These are phyloP conservation scores for Malassezia japonica DNA, from an alignment of 1,284 basidiomycete species.

Conservation along the genomic window DNA sequence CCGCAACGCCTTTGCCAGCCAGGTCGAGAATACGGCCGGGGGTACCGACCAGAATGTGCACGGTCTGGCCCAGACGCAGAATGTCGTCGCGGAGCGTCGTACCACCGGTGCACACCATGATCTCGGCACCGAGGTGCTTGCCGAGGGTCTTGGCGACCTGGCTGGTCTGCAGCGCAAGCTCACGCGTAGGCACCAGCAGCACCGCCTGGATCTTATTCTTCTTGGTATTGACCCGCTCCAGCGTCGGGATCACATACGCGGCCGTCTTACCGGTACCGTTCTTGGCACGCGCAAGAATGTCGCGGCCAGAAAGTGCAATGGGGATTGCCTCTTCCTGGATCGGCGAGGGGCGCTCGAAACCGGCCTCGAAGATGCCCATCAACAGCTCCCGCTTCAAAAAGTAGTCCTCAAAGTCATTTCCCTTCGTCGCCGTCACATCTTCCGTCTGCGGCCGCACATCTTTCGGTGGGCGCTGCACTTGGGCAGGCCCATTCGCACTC, in stretches of 20 bases:
- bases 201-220: slow-evolving; percentile 74
- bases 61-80: slow-evolving; percentile 68
- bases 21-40: slow-evolving; percentile 93
- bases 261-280: slow-evolving; percentile 65
- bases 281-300: slow-evolving; percentile 61
- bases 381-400: slow-evolving; percentile 47
- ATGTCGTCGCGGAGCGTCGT: slow-evolving; percentile 98
- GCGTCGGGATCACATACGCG: slow-evolving; percentile 91
- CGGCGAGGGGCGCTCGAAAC: slow-evolving; percentile 85
- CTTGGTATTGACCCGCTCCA: slow-evolving; percentile 80
- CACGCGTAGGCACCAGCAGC: slow-evolving; percentile 46
- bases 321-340: slow-evolving; percentile 83
- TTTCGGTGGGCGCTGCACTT: slow-evolving; percentile 14
- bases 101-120: slow-evolving; percentile 98
- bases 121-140: slow-evolving; percentile 86
- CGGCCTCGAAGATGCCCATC: slow-evolving; percentile 48
- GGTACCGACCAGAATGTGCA: slow-evolving; percentile 93
- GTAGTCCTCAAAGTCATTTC: slow-evolving; percentile 48
- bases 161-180: slow-evolving; percentile 60
- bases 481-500: slow-evolving; percentile 1
- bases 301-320: slow-evolving; percentile 58
- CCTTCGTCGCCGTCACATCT: slow-evolving; percentile 46
- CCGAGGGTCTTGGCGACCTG: slow-evolving; percentile 96
- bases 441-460: slow-evolving; percentile 48
- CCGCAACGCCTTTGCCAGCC: slow-evolving; percentile 83